Evolutionary conservation across 169 alveolate genomes (phyloP), one percentile per base, ranked within the genome.

Genomic region (Condylostoma magnum): DNA sequence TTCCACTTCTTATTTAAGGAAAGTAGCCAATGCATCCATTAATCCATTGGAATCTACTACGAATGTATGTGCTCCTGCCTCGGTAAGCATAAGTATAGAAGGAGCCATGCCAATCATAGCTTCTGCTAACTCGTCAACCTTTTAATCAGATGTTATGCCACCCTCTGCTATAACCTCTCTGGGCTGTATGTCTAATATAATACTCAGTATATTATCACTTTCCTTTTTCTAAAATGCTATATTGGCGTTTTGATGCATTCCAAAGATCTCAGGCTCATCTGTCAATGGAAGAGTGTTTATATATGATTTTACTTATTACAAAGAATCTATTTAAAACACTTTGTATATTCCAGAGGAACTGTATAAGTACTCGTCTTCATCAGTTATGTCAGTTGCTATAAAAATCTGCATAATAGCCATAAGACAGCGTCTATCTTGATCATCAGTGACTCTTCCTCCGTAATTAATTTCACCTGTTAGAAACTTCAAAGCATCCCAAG

Each of bases 391-490:
- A 0, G 86, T 86, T 31, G 77, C 79, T 28, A 82, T 83, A 48
- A 79, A 92, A 41, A 83, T 85, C 58, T 77, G 84, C 48, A 95
- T 80, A 52, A 93, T 86, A 33, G 92, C 80, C 52, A 92, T 75
- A 30, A 96, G 87, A 46, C 95, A 85, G 57, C 89, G 71, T 76
- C 96, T 86, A 85, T 96, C 99, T 84, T 89, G 82, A 71, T 93
- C 97, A 76, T 96, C 98, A 22, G 99, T 96, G 53, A 96, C 99
- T 66, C 99, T 88, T 36, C 99, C 99, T 25, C 99, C 99, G 81
- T 96, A 96, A 81, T 94, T 92, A 60, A 96, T 94, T 38, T 94
- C 92, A 6, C 98, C 98, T 38, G 93, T 91, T 77, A 94, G 87
- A 78, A 92, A 94, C 50, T 83, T 67, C 80, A 94, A 68, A 22